Base-by-base conservation (phyloP, 768 basidiomycete species). In the Leccinellum albellum region DNA sequence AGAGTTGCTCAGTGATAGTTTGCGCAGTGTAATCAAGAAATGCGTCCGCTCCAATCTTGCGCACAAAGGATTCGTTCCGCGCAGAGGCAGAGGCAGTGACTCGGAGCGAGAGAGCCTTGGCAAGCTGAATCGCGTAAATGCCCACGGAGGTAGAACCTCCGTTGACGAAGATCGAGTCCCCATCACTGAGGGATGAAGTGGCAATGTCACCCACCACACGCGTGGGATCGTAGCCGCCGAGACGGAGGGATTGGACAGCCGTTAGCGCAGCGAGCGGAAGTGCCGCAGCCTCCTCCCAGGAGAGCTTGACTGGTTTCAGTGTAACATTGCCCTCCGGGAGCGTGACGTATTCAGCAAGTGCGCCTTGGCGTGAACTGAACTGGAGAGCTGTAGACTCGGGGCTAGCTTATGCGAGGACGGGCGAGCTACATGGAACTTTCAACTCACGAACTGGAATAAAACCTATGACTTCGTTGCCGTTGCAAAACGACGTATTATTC, bases 61-160 rank as follows among this genome's bases (percentile, higher is more conserved):
- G 79, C 35, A 89, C 82, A 51, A 83, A 81, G 4, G 76, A 75
- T 46, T 82, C 79, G 58, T 88, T 89, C 67, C 77, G 81, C 1
- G 66, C 75, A 4, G 86, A 88, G 9, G 85, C 86, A 29, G 78
- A 82, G 0, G 82, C 81, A 2, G 80, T 74, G 5, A 90, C 87
- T 4, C 59, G 73, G 54, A 82, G 82, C 4, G 86, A 86, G 58
- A 74, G 75, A 1, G 81, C 77, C 65, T 89, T 91, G 8, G 88
- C 87, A 10, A 90, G 66, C 67, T 90, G 87, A 49, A 91, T 86
- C 1, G 86, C 88, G 61, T 80, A 80, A n/a, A 78, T 73, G 4
- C 89, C 89, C 1, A 89, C 86, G 13, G 83, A 72, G 1, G 85
- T 82, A 51, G 84, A 85, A 4, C 87, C 89, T 0, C 88, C 88